Base-by-base conservation (phyloP, 2,329 filamentous ascomycete genomes). In the Fusarium illudens region DNA sequence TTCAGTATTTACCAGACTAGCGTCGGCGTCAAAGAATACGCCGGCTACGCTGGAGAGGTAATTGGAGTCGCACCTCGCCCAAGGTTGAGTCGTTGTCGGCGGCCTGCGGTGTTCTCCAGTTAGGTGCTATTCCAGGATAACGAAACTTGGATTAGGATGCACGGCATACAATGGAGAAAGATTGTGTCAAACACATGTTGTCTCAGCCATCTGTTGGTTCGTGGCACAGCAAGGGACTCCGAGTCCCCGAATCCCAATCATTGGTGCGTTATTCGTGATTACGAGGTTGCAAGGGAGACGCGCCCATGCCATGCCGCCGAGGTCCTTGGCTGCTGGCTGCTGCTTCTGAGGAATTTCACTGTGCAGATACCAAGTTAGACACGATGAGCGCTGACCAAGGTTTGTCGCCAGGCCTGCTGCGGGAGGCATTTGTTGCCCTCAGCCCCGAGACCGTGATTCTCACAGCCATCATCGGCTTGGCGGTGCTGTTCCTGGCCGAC, bases 401-500 rank as follows among this genome's bases (percentile, higher is more conserved):
- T 30, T 11, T 17, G 2, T 48, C 49, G 57, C 37, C 36, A 33
- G 27, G 17, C 17, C 37, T 55, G n/a, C 49, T 55, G 29, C 49
- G 30, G 1, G 57, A 54, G 15, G 20, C 37, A 34, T 19, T 57
- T n/a, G 3, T 19, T 17, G n/a, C 22, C n/a, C 42, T 65, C 11
- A 20, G 5, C 0, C 30, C 49, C 6, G 20, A n/a, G 3, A 15
- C 20, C 10, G 12, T 50, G 8, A n/a, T 65, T 9, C 13, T 19
- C 1, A 61, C 56, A 1, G 15, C 13, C 6, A n/a, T 10, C 6
- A 9, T 52, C 12, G 42, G 55, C 4, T 17, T 58, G 7, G 17
- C 44, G 13, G 6, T 64, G 5, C 10, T 67, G 22, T 62, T 69
- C n/a, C 6, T 73, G 2, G 56, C 54, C 1, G 55, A 73, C 13